These are phyloP conservation scores for Pisolithus orientalis DNA, from an alignment of 768 basidiomycete genomes.

Conservation along the genomic window DNA sequence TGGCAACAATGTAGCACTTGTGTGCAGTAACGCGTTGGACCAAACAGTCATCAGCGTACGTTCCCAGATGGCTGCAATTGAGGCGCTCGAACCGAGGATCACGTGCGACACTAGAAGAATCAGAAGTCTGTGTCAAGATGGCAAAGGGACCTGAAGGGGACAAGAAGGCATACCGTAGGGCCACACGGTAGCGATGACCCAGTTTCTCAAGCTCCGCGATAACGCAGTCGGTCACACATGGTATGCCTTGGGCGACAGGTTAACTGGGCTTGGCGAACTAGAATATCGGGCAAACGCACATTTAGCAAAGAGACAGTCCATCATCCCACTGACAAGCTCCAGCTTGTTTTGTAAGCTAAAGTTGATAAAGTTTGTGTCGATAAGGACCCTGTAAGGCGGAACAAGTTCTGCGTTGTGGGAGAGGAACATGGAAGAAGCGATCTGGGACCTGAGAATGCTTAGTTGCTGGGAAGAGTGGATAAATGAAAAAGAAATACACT, in stretches of 20 bases:
- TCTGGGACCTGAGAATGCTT: slow-evolving; percentile 52
- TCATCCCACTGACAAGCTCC: slow-evolving; percentile 96
- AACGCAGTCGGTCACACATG: slow-evolving; percentile 98
- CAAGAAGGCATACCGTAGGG: slow-evolving; percentile 63
- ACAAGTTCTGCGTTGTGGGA: slow-evolving; percentile 94
- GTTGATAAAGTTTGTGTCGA: slow-evolving; percentile 99
- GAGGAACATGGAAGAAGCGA: slow-evolving; percentile 90
- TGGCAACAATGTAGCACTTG: slow-evolving; percentile 96
- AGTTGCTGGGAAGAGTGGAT: background rate
- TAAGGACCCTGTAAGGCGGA: slow-evolving; percentile 93
- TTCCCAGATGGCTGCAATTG: slow-evolving; percentile 86
- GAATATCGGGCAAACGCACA: slow-evolving; percentile 43
- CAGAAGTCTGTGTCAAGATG: slow-evolving; percentile 3
- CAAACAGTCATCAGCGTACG: slow-evolving; percentile 99
- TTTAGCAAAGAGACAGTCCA: slow-evolving; percentile 98
- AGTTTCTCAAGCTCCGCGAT: slow-evolving; percentile 98
- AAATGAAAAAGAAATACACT: slow-evolving; percentile 49
- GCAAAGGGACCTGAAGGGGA: background rate
- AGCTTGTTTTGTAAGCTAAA: slow-evolving; percentile 97
- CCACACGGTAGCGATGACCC: slow-evolving; percentile 91
- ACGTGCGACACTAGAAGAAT: slow-evolving; percentile 76
- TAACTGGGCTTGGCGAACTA: background rate
- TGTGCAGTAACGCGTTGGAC: slow-evolving; percentile 93
- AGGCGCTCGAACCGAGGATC: slow-evolving; percentile 96
- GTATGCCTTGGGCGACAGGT: slow-evolving; percentile 62